These are phyloP conservation scores for Raffaelea deltoideospora DNA, from an alignment of 2,329 filamentous ascomycete species.

Conservation along the genomic window DNA sequence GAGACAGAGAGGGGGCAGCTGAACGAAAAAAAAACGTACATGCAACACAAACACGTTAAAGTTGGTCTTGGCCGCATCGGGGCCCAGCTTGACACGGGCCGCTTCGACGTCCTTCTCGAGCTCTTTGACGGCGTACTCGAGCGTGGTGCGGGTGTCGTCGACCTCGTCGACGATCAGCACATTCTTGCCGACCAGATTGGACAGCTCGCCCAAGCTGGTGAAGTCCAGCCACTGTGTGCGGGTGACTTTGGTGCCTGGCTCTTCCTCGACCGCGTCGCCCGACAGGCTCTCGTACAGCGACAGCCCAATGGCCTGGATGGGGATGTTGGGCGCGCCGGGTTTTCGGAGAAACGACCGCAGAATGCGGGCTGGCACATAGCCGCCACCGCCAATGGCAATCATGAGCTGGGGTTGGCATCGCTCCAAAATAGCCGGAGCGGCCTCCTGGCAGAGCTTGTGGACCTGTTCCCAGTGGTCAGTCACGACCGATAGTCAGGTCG, in stretches of 20 bases:
- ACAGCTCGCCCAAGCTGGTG: constrained; percentile 65
- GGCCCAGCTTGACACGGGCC: constrained; percentile 58
- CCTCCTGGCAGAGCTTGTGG: constrained; percentile 89
- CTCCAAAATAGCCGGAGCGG: constrained; percentile 65
- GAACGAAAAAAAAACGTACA: constrained; percentile 31
- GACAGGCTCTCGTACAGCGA: constrained; percentile 84
- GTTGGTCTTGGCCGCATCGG: constrained; percentile 52
- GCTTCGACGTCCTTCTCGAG: constrained; percentile 85
- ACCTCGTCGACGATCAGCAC: constrained; percentile 91
- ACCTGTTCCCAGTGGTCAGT: constrained; percentile 41
- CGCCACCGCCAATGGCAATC: constrained; percentile 95
- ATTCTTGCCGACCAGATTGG: constrained; percentile 79
- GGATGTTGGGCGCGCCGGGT: constrained; percentile 78
- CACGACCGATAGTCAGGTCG: too few relatives aligned
- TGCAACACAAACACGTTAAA: constrained; percentile 95
- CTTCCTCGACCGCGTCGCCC: constrained; percentile 45
- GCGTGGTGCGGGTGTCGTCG: constrained; percentile 83
- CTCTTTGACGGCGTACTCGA: constrained; percentile 88
- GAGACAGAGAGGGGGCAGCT: constrained; percentile 7
- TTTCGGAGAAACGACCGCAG: constrained; percentile 94
- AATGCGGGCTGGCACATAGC: constrained; percentile 93
- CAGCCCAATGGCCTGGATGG: constrained; percentile 96
- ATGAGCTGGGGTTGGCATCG: constrained; percentile 89
- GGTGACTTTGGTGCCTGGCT: constrained; percentile 82
- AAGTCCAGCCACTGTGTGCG: constrained; percentile 98